Percentiles rank a stretch among this genome's conserved stretches.
These are phyloP conservation scores for Microdochium trichocladiopsis DNA, from an alignment of 2,329 filamentous ascomycete genomes.

Conservation along the genomic window DNA sequence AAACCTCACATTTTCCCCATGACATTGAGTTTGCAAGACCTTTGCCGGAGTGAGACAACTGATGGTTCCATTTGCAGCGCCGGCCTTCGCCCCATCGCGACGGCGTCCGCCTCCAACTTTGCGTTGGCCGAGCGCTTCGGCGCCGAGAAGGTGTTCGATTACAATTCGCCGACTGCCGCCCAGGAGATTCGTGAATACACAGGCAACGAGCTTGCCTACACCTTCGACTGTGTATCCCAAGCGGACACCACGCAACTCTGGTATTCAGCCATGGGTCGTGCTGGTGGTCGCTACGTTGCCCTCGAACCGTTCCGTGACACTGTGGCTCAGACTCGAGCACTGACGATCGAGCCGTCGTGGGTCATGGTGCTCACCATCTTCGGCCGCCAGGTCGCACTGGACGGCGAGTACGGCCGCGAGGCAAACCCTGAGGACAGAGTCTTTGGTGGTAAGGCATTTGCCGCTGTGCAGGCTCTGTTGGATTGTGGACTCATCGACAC, in stretches of 20 bases:
- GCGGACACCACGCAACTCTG: conserved; percentile 24
- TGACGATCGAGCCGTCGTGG: conserved; percentile 9
- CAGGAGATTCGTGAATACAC: conserved; percentile 29
- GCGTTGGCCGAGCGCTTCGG: conserved; percentile 32
- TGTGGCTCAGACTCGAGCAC: conserved; percentile 5
- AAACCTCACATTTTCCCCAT: neutral
- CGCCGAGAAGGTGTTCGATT: conserved; percentile 37
- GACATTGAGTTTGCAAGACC: neutral
- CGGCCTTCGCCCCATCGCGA: conserved; percentile 32
- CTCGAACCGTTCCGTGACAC: conserved; percentile 18
- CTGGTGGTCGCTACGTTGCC: conserved; percentile 28
- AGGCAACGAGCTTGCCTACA: conserved; percentile 24
- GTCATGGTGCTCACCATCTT: conserved; percentile 6
- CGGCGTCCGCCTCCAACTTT: conserved; percentile 34
- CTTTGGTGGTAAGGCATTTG: conserved; percentile 3
- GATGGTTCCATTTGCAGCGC: conserved; percentile 8
- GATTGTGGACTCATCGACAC: conserved; percentile 6
- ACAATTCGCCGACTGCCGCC: conserved; percentile 24
- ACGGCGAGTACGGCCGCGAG: conserved; percentile 3
- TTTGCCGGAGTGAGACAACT: neutral
- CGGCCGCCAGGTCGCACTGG: conserved; percentile 2
- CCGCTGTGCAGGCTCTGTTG: conserved; percentile 5
- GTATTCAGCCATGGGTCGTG: conserved; percentile 26
- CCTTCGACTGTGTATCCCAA: conserved; percentile 34
- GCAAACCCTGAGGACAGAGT: conserved; percentile 1